phyloP scores from a whole-genome alignment of 768 basidiomycete genomes.

The Leucocoprinus leucothites region DNA sequence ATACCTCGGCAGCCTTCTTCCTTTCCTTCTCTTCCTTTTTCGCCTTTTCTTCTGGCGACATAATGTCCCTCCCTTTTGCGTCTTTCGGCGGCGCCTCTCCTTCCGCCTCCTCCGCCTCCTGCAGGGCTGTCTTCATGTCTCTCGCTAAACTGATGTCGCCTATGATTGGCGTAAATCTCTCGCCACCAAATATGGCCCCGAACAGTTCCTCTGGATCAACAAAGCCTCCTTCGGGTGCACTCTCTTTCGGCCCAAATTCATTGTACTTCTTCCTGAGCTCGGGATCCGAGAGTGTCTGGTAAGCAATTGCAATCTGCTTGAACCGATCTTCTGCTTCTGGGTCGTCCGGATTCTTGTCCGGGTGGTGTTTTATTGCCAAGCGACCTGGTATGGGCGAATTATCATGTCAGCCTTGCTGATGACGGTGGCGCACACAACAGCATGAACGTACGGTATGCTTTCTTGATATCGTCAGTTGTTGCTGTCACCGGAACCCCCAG shows the following conservation, averaged over 20 bases:
- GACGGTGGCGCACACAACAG: conserved; percentile 1
- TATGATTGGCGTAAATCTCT: conserved; percentile 82
- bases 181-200: conserved; percentile 86
- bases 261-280: conserved; percentile 81
- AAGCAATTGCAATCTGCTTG: conserved; percentile 88
- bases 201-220: conserved; percentile 85
- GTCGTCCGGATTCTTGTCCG: conserved; percentile 90
- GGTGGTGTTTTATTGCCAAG: conserved; percentile 87
- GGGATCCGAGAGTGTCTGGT: conserved; percentile 81
- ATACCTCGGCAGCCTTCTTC: conserved; percentile 63
- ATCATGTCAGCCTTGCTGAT: neutral
- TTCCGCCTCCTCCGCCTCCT: conserved; percentile 78
- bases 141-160: conserved; percentile 83
- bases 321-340: conserved; percentile 84
- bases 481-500: conserved; percentile 75
- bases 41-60: conserved; percentile 70
- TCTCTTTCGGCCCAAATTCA: conserved; percentile 85
- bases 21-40: conserved; percentile 71
- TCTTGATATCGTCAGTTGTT: conserved; percentile 84
- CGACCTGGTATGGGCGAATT: conserved; percentile 43
- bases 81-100: conserved; percentile 48
- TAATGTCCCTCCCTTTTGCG: conserved; percentile 47
- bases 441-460: conserved; percentile 70
- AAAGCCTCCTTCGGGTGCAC: conserved; percentile 78
- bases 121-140: conserved; percentile 91